phyloP scores from a whole-genome alignment of 2,329 filamentous ascomycete species.

The Coniochaeta pulveracea region DNA sequence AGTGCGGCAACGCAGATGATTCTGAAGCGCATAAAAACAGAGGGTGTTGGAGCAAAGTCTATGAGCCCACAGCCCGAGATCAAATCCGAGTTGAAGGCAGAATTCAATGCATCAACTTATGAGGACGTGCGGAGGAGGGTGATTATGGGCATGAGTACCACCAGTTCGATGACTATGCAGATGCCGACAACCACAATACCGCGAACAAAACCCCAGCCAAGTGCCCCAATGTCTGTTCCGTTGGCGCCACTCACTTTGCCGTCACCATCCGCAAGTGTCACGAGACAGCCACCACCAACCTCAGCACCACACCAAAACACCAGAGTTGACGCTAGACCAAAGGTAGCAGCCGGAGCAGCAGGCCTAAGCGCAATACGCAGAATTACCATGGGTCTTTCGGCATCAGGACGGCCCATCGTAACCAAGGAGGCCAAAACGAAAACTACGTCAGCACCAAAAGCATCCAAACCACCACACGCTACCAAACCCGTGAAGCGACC shows the following conservation, averaged over 20 bases:
- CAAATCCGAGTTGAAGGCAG: conserved; percentile 15
- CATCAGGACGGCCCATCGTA: conserved; percentile 5
- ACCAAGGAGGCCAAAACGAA: conserved; percentile 12
- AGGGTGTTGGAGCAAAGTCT: conserved; percentile 20
- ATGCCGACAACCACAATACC: conserved; percentile 15
- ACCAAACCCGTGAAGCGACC: conserved; percentile 10
- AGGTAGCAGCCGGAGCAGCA: conserved; percentile 2
- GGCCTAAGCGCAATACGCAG: conserved; percentile 16
- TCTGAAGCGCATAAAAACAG: conserved; percentile 23
- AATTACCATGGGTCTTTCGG: conserved; percentile 14
- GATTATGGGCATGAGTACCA: conserved; percentile 26
- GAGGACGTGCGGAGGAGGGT: conserved; percentile 28
- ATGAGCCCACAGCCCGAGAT: conserved; percentile 8
- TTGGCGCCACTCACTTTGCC: no score
- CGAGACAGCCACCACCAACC: conserved; percentile 6
- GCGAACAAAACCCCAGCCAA: conserved; percentile 3
- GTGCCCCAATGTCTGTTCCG: no score
- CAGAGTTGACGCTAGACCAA: background rate
- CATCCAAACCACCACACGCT: conserved; percentile 9
- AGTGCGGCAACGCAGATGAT: conserved; percentile 28
- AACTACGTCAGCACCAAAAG: no score
- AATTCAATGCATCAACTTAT: conserved; percentile 20
- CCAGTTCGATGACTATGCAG: conserved; percentile 21
- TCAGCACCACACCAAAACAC: background rate
- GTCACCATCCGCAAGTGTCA: no score